These are phyloP conservation scores for Murraya koenigii DNA, from an alignment of 345 rosid species.

Conservation along the genomic window DNA sequence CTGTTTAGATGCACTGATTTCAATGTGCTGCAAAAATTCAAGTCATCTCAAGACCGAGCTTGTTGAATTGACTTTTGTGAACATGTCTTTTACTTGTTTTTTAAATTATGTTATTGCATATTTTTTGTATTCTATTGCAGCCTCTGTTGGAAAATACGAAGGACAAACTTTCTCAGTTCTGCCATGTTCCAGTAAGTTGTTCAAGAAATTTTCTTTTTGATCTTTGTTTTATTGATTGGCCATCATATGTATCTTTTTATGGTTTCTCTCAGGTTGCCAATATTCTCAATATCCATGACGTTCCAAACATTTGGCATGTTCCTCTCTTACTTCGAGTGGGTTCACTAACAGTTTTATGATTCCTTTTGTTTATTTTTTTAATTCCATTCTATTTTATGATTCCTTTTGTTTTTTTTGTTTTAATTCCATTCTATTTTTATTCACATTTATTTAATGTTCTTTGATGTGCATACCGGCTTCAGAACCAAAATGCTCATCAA, in stretches of 20 bases:
- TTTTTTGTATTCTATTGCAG: conserved; percentile 38
- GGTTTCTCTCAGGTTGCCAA: conserved; percentile 56
- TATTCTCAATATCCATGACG: conserved; percentile 85
- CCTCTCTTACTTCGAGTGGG: conserved; percentile 85
- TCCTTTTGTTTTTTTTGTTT: conserved; percentile 5
- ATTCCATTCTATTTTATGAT: conserved; percentile 8
- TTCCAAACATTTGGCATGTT: conserved; percentile 97
- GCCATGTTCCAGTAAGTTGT: conserved; percentile 84
- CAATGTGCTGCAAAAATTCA: neutral
- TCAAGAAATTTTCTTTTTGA: conserved; percentile 3
- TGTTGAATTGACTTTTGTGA: neutral
- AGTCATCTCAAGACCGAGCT: neutral
- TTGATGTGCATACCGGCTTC: conserved; percentile 27
- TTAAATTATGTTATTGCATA: conserved; percentile 11
- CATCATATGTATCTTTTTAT: conserved; percentile 21
- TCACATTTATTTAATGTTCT: conserved; percentile 8
- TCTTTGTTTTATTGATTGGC: conserved; percentile 16
- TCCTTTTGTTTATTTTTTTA: conserved; percentile 5
- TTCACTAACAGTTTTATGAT: conserved; percentile 22
- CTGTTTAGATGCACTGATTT: neutral
- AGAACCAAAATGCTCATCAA: conserved; percentile 92
- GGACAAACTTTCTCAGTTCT: conserved; percentile 89
- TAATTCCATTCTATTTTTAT: conserved; percentile 1
- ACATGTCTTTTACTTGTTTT: neutral
- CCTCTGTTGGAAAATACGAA: conserved; percentile 75